These are phyloP conservation scores for Avena sativa DNA, from an alignment of 176 grass and related monocot species.

Conservation along the genomic window DNA sequence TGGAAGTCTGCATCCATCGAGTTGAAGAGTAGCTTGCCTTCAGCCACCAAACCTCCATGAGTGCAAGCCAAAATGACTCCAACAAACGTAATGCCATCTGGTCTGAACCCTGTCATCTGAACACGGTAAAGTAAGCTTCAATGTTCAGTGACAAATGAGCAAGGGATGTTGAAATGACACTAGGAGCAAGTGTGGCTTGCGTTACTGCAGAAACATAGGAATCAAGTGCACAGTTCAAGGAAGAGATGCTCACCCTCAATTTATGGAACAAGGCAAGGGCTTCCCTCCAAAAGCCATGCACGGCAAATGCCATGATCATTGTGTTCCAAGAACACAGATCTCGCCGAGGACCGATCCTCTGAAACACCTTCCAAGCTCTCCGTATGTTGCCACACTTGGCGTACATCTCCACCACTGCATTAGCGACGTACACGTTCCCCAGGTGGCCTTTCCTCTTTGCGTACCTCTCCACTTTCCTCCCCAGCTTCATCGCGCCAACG, in stretches of 20 bases:
- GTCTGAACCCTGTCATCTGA: conserved; percentile 54
- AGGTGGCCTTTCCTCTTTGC: conserved; percentile 40
- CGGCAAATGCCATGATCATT: conserved; percentile 77
- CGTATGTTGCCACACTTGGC: conserved; percentile 70
- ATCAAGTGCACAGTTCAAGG: not conserved
- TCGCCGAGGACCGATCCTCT: conserved; percentile 42
- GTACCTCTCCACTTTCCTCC: conserved; percentile 66
- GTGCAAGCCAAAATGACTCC: conserved; percentile 75
- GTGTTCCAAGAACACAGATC: conserved; percentile 92
- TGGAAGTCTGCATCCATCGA: conserved; percentile 55
- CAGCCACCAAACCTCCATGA: conserved; percentile 74
- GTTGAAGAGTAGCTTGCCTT: conserved; percentile 62
- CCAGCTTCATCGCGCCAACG: conserved; percentile 63
- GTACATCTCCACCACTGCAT: conserved; percentile 82
- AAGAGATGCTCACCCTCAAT: conserved; percentile 50
- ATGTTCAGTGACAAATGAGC: not conserved
- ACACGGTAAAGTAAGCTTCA: conserved; percentile 35
- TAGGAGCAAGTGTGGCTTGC: not conserved
- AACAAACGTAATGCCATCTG: conserved; percentile 72
- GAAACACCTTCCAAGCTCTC: conserved; percentile 66
- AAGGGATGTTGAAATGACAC: not conserved
- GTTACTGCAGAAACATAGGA: not conserved
- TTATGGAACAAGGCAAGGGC: conserved; percentile 62
- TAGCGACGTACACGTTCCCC: conserved; percentile 51
- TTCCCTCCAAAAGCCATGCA: conserved; percentile 65